Conservation (phyloP, 1,284 basidiomycete genomes). For the Cystobasidium slooffiae region DNA sequence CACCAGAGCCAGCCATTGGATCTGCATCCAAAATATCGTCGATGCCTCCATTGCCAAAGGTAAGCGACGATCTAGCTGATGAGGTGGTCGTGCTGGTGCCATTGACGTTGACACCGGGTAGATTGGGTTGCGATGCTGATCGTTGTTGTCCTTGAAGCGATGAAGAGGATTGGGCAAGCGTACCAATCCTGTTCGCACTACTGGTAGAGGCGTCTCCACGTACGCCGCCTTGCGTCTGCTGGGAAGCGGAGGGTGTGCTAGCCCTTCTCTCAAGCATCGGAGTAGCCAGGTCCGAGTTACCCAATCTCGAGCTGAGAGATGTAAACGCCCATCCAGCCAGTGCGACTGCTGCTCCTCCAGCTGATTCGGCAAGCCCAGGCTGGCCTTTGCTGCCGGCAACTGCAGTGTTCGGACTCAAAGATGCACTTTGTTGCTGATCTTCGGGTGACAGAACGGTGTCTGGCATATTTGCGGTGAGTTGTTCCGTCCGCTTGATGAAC, state of each 20-base stretch:
- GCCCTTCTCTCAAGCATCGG: slow-evolving; percentile 53
- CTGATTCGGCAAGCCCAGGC: slow-evolving; percentile 74
- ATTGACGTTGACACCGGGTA: slow-evolving; percentile 16
- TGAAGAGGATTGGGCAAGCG: background rate
- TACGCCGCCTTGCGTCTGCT: background rate
- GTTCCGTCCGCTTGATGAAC: slow-evolving; percentile 81
- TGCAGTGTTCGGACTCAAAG: slow-evolving; percentile 34
- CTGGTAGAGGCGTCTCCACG: background rate
- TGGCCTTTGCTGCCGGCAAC: slow-evolving; percentile 50
- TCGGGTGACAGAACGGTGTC: slow-evolving; percentile 17
- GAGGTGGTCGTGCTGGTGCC: slow-evolving; percentile 5
- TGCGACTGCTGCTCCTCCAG: slow-evolving; percentile 84
- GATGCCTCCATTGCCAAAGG: slow-evolving; percentile 63
- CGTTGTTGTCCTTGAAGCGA: slow-evolving; percentile 19
- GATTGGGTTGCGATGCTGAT: slow-evolving; percentile 20
- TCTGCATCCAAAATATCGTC: slow-evolving; percentile 59
- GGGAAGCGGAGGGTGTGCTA: slow-evolving; percentile 13
- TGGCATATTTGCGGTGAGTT: slow-evolving; percentile 73
- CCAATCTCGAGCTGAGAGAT: slow-evolving; percentile 75
- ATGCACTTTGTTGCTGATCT: slow-evolving; percentile 56
- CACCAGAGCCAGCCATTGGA: slow-evolving; percentile 65
- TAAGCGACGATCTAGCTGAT: slow-evolving; percentile 52
- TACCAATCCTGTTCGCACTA: background rate
- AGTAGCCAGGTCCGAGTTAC: background rate
- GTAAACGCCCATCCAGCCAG: slow-evolving; percentile 94